Evolutionary conservation across 2,329 filamentous ascomycete genomes (phyloP).

Genomic region (Fusarium odoratissimum): DNA sequence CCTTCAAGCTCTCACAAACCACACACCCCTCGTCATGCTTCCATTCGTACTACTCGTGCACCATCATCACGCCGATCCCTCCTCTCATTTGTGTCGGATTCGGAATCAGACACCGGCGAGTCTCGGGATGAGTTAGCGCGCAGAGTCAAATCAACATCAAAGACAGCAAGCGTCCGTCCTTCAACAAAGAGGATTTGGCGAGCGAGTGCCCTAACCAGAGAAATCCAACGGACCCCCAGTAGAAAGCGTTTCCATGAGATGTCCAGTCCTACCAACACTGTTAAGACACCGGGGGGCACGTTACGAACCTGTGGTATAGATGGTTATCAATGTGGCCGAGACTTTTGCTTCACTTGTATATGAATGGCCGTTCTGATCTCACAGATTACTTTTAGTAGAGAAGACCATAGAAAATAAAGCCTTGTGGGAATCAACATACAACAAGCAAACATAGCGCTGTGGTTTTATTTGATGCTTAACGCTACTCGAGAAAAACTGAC

Average conservation of each 20-base stretch:
- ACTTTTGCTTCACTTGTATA: conserved; percentile 71
- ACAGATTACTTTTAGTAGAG: background rate
- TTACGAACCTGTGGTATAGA: conserved; percentile 64
- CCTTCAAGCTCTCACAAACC: conserved; percentile 42
- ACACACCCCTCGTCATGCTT: conserved; percentile 42
- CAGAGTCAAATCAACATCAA: conserved; percentile 29
- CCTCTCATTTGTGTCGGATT: conserved; percentile 57
- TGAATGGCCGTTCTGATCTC: conserved; percentile 15
- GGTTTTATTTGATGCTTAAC: conserved; percentile 38
- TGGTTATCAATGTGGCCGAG: conserved; percentile 65
- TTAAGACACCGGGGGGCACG: conserved; percentile 63
- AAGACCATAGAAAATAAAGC: background rate
- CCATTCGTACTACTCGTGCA: conserved; percentile 41
- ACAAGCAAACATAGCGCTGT: conserved; percentile 29
- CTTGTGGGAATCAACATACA: background rate
- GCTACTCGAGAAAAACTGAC: conserved; percentile 44
- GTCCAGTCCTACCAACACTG: conserved; percentile 36
- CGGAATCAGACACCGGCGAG: conserved; percentile 56
- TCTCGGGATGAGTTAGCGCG: conserved; percentile 51
- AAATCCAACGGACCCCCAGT: conserved; percentile 44
- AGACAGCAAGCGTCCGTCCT: conserved; percentile 16
- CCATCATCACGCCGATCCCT: conserved; percentile 53
- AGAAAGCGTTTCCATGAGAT: conserved; percentile 37
- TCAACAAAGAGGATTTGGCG: conserved; percentile 45
- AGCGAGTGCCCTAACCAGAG: conserved; percentile 46